phyloP scores from a whole-genome alignment of 2,329 filamentous ascomycete genomes.

The Neonectria ditissima region DNA sequence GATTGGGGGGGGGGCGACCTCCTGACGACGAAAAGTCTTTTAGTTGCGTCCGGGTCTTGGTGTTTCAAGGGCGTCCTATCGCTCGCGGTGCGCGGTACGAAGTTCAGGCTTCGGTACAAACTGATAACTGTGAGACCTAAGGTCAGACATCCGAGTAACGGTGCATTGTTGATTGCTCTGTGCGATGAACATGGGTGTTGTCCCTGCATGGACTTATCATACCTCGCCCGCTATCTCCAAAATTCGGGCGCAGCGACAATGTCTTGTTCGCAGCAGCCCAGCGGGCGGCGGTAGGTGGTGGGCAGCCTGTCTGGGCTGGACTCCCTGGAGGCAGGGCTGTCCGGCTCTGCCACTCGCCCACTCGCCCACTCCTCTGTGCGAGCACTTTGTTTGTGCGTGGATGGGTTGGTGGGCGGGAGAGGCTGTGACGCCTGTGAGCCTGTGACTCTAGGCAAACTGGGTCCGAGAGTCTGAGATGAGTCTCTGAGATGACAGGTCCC shows the following conservation, averaged over 20 bases:
- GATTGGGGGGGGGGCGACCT: slow-evolving; percentile 21
- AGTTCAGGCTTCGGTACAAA: neutral
- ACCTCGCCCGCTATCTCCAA: slow-evolving; percentile 23
- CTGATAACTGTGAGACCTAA: slow-evolving; percentile 11
- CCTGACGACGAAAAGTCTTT: slow-evolving; percentile 17
- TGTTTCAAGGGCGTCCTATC: slow-evolving; percentile 21
- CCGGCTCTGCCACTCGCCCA: neutral
- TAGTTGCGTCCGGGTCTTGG: slow-evolving; percentile 15
- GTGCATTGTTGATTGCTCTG: slow-evolving; percentile 8
- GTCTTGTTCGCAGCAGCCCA: slow-evolving; percentile 20
- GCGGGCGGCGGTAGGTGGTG: slow-evolving; percentile 3
- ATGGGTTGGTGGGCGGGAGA: slow-evolving; percentile 15
- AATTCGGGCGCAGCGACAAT: slow-evolving; percentile 13
- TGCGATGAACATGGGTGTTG: slow-evolving; percentile 14
- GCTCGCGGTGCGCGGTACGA: slow-evolving; percentile 5
- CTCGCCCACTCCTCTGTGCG: neutral
- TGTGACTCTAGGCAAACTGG: slow-evolving; percentile 5
- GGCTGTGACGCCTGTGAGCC: neutral
- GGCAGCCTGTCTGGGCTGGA: slow-evolving; percentile 1
- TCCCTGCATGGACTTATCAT: slow-evolving; percentile 29
- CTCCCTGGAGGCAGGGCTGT: neutral
- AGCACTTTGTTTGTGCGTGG: slow-evolving; percentile 23
- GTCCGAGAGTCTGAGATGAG: neutral
- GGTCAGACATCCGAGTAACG: slow-evolving; percentile 5
- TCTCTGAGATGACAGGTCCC: slow-evolving; percentile 11